phyloP scores from a whole-genome alignment of 345 rosid species.

The Erysimum cheiranthoides region DNA sequence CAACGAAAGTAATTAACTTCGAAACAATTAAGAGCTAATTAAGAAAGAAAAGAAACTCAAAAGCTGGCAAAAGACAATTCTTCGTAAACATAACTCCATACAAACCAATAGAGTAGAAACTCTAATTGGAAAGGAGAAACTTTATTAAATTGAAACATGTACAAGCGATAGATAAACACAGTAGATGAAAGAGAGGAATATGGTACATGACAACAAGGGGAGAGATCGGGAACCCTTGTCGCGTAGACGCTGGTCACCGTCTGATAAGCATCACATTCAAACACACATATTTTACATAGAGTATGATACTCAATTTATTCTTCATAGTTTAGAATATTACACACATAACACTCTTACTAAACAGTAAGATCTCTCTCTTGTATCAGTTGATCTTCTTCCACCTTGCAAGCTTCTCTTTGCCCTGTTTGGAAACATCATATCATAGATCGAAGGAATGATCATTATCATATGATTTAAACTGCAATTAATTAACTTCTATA shows the following conservation, averaged over 20 bases:
- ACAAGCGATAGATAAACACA: not conserved
- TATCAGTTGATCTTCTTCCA: constrained; percentile 62
- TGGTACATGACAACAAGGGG: not conserved
- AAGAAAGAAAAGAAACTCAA: too few relatives aligned
- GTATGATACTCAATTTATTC: not conserved
- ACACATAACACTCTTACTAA: constrained; percentile 6
- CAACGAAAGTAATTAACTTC: too few relatives aligned
- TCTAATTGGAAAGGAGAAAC: not conserved
- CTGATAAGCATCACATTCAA: not conserved
- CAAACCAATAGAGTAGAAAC: not conserved
- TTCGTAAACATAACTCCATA: too few relatives aligned
- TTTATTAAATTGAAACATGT: not conserved
- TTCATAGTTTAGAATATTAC: not conserved
- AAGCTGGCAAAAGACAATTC: not conserved
- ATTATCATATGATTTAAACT: not conserved
- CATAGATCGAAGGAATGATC: not conserved
- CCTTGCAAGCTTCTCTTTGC: constrained; percentile 84
- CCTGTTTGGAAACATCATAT: constrained; percentile 47
- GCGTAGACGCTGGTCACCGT: not conserved
- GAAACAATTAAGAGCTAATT: too few relatives aligned
- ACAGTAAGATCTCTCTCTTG: constrained; percentile 13
- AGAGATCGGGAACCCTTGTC: not conserved
- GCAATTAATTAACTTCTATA: too few relatives aligned
- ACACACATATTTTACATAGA: not conserved
- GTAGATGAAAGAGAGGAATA: not conserved